phyloP scores from a whole-genome alignment of 495 filamentous ascomycete species.

The Staphylotrichum tortipilum region DNA sequence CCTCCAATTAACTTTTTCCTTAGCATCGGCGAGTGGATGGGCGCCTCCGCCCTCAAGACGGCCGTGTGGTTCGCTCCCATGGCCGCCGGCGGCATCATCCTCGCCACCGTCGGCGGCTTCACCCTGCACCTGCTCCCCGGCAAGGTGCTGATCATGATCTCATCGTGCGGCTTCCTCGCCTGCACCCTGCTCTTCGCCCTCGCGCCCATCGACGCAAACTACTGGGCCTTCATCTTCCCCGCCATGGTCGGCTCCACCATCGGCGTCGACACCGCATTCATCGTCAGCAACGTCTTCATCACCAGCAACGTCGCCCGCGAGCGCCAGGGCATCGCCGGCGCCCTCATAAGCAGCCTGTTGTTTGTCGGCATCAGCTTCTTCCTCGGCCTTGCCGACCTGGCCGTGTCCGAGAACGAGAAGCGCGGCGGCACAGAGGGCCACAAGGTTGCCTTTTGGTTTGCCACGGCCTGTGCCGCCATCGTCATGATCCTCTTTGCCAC shows the following conservation, averaged over 20 bases:
- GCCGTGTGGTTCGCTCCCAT: conserved; percentile 76
- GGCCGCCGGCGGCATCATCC: conserved; percentile 63
- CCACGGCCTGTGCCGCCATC: conserved; percentile 46
- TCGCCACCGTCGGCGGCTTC: conserved; percentile 63
- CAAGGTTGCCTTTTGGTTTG: conserved; percentile 61
- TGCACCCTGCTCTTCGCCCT: conserved; percentile 65
- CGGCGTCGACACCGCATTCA: conserved; percentile 78
- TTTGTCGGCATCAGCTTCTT: conserved; percentile 80
- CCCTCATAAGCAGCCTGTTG: conserved; percentile 44
- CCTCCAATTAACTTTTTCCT: neutral
- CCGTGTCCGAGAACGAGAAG: conserved; percentile 42
- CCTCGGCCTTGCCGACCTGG: conserved; percentile 66
- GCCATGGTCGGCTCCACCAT: conserved; percentile 75
- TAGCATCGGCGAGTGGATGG: conserved; percentile 60
- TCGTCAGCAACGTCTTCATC: conserved; percentile 77
- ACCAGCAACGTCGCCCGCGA: conserved; percentile 61
- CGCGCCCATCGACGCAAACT: conserved; percentile 50
- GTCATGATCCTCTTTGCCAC: conserved; percentile 51
- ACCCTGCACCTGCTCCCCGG: conserved; percentile 69
- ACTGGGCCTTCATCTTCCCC: conserved; percentile 64
- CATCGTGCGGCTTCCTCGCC: conserved; percentile 55
- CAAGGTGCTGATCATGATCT: conserved; percentile 59
- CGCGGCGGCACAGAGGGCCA: conserved; percentile 44
- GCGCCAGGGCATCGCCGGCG: conserved; percentile 70
- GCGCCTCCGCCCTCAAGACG: conserved; percentile 55